phyloP scores from a whole-genome alignment of 495 filamentous ascomycete species.

The Lepidopterella palustris region DNA sequence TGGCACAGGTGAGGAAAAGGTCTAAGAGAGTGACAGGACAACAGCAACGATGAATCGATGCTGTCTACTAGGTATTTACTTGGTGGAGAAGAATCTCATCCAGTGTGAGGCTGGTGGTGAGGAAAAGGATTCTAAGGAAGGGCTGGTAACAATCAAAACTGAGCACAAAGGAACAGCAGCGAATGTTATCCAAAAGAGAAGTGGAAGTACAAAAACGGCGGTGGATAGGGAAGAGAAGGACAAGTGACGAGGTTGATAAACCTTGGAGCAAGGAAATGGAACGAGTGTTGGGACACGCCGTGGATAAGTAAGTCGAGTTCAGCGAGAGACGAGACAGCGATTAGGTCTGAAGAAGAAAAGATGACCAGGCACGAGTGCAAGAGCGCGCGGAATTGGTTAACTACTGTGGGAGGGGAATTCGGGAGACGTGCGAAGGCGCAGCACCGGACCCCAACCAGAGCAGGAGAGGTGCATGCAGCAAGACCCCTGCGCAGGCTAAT shows the following conservation, averaged over 20 bases:
- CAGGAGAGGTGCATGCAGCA: slow-evolving; percentile 20
- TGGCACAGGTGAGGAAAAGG: slow-evolving; percentile 4
- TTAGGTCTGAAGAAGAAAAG: slow-evolving; percentile 33
- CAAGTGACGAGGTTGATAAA: slow-evolving; percentile 32
- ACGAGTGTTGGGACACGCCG: slow-evolving; percentile 29
- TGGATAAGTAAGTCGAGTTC: slow-evolving; percentile 32
- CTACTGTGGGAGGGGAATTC: slow-evolving; percentile 26
- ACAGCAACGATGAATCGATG: slow-evolving; percentile 31
- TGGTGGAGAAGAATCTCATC: slow-evolving; percentile 24
- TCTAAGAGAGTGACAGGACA: slow-evolving; percentile 37
- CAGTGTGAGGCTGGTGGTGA: slow-evolving; percentile 14
- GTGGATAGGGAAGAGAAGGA: slow-evolving; percentile 24
- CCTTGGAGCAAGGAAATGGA: slow-evolving; percentile 26
- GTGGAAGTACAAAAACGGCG: slow-evolving; percentile 14
- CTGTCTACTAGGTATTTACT: slow-evolving; percentile 37
- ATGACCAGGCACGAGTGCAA: slow-evolving; percentile 27
- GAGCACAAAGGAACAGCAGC: slow-evolving; percentile 13
- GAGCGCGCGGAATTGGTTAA: slow-evolving; percentile 30
- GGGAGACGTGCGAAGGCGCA: slow-evolving; percentile 27
- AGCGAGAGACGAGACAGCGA: slow-evolving; percentile 33
- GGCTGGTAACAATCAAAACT: slow-evolving; percentile 26
- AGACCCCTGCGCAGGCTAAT: slow-evolving; percentile 26
- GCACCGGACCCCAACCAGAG: slow-evolving; percentile 28
- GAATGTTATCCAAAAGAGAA: slow-evolving; percentile 29
- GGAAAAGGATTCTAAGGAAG: slow-evolving; percentile 27